Evolutionary conservation across 306 rosid genomes (phyloP), one percentile per base, ranked within the genome.

Genomic region (Pterocarpus macrocarpus): DNA sequence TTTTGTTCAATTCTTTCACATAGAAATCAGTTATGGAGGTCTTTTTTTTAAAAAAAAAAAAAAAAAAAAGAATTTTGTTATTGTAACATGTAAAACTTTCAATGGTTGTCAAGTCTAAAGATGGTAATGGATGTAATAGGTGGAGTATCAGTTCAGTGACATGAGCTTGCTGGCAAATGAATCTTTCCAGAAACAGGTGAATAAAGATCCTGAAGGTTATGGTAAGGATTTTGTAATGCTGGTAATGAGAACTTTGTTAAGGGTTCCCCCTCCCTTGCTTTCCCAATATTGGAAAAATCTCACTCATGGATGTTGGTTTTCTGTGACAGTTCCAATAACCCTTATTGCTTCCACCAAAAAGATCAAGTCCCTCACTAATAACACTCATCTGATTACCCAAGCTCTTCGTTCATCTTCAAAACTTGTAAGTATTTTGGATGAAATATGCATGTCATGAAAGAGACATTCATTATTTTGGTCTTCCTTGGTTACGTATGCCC

Each of bases 141-240:
- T 88, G 73, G 99, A 95, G 87, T 95, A 90, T 82, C 98, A 89
- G 71, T 88, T 95, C 74, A 91, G 97, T 87, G 97, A 92, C 78
- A 87, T 90, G 94, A 93, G 97, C 81, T 82, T 95, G 83, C 85
- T 95, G 43, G 98, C 97, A 74, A 93, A 95, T 88, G 99, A 95
- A 70, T 76, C 96, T 77, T 89, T 95, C 68, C 86, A 76, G 80
- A 95, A 88, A 80, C 97, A 95, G 85, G 80, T 86, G 6, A 86
- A 89, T 79, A 95, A 88, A 86, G 99, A 95, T 83, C 98, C 98
- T 52, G 98, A 95, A 86, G 98, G 98, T 53, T 93, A 84, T 73
- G 98, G 99, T 95, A 86, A 86, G 88, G 74, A 59, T 69, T 71
- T 44, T 47, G 58, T 15, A 65, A 73, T 12, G 36, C 35, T 63